phyloP scores from a whole-genome alignment of 352 stramenopile species.

The Elongisporangium undulatum region DNA sequence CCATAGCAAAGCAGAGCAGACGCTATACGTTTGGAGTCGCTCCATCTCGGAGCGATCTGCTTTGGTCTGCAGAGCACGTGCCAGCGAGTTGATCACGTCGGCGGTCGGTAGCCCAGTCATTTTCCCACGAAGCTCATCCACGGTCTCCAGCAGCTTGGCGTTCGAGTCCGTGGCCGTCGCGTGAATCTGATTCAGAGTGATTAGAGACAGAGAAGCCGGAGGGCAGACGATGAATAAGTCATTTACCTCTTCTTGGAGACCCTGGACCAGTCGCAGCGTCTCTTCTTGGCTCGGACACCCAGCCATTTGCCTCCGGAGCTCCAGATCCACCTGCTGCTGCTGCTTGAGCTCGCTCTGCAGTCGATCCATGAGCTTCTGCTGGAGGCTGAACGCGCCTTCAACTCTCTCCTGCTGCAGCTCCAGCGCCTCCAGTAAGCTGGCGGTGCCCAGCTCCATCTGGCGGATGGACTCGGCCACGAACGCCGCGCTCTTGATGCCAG shows the following conservation, averaged over 20 bases:
- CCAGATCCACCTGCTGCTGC: conserved; percentile 39
- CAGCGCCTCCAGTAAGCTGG: conserved; percentile 44
- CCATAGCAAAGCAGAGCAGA: background rate
- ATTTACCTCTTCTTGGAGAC: conserved; percentile 48
- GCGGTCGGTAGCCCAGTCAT: conserved; percentile 42
- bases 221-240: background rate
- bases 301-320: conserved; percentile 35
- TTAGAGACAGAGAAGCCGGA: background rate
- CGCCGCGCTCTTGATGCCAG: conserved; percentile 6
- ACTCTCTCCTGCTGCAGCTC: conserved; percentile 50
- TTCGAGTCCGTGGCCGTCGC: conserved; percentile 29
- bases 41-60: conserved; percentile 55
- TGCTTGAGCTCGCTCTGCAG: conserved; percentile 38
- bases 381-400: conserved; percentile 29
- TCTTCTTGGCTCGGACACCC: conserved; percentile 61
- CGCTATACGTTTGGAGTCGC: conserved; percentile 22
- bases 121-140: conserved; percentile 42
- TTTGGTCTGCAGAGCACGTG: conserved; percentile 38
- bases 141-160: conserved; percentile 35
- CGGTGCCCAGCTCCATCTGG: conserved; percentile 59
- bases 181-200: conserved; percentile 21
- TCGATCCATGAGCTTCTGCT: conserved; percentile 34
- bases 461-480: conserved; percentile 41
- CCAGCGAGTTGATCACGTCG: conserved; percentile 42
- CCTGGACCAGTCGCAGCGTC: conserved; percentile 45